phyloP scores from a whole-genome alignment of 345 rosid species.

The Salix exigua region DNA sequence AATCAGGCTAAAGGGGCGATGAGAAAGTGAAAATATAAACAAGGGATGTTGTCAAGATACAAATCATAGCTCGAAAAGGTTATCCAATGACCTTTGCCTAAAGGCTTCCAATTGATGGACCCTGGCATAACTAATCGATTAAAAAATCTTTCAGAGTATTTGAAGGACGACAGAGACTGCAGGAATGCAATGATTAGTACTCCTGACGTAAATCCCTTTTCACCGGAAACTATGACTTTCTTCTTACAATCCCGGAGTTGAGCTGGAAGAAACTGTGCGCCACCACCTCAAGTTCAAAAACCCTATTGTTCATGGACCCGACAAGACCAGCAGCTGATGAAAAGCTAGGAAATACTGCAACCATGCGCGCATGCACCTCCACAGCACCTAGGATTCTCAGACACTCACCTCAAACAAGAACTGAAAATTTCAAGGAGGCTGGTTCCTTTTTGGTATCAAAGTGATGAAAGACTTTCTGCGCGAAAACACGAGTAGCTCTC shows the following conservation, averaged over 20 bases:
- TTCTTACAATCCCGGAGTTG: background rate
- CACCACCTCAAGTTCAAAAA: slow-evolving; percentile 1
- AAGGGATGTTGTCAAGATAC: background rate
- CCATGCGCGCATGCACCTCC: slow-evolving; percentile 16
- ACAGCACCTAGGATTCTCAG: slow-evolving; percentile 20
- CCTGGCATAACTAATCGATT: too few relatives aligned
- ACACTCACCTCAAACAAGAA: background rate
- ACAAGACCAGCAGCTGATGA: background rate
- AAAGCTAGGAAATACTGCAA: slow-evolving; percentile 3
- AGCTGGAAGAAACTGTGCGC: background rate
- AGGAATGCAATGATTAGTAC: background rate
- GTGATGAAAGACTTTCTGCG: slow-evolving; percentile 21
- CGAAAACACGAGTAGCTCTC: slow-evolving; percentile 12
- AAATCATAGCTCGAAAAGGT: background rate
- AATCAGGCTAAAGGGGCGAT: too few relatives aligned
- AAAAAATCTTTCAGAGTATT: too few relatives aligned
- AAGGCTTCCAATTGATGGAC: background rate
- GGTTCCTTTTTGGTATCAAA: background rate
- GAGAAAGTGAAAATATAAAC: too few relatives aligned
- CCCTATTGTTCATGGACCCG: slow-evolving; percentile 10
- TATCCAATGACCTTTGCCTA: background rate
- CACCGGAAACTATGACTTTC: background rate
- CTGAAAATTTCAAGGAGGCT: background rate
- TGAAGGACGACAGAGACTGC: too few relatives aligned
- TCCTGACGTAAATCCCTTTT: background rate